Evolutionary conservation across 495 filamentous ascomycete genomes (phyloP), one percentile per base, ranked within the genome.

Genomic region (Trichoderma gamsii): DNA sequence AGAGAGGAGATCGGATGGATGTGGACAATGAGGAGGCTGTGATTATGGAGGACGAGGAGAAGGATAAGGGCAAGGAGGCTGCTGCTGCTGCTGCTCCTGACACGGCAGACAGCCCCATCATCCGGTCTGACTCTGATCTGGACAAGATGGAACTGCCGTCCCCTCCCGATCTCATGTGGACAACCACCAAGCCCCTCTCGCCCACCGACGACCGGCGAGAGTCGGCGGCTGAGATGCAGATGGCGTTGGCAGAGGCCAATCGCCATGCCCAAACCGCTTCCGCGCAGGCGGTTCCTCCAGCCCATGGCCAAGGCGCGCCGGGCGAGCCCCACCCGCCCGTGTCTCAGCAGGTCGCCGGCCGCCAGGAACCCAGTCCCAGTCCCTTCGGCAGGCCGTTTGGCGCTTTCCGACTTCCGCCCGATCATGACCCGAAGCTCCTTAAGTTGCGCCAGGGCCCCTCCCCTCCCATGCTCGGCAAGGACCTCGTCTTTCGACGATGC

Each of bases 381-480:
- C 41, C 56, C 43, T 77, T 80, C 70, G 73, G 73, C 49, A 68
- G 78, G 69, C 73, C 79, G 69, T 73, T 82, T 73, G 73, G 66
- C 35, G 68, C 71, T 12, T 70, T 69, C 21, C 71, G 67, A 25
- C 69, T 63, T 29, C 67, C 69, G 61, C 71, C 72, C 56, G 76
- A 75, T 64, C 71, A 41, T 4, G 41, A 41, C 23, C 56, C 56
- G 67, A 72, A 70, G 67, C 71, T 71, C 70, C 74, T 29, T 69
- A 76, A 73, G 70, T 79, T 70, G 79, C 70, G 79, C 75, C 63
- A 77, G 73, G 72, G 79, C 78, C 68, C 85, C 82, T 83, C 87
- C 77, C 93, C 93, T 21, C 93, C 93, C 3, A 94, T 97, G 92
- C 85, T 96, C 8, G 93, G 93, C 52, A 70, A 77, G 29, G 89